Evolutionary conservation across 352 stramenopile species (phyloP), one percentile per base, ranked within the genome.

Genomic region (Lagenidium giganteum): DNA sequence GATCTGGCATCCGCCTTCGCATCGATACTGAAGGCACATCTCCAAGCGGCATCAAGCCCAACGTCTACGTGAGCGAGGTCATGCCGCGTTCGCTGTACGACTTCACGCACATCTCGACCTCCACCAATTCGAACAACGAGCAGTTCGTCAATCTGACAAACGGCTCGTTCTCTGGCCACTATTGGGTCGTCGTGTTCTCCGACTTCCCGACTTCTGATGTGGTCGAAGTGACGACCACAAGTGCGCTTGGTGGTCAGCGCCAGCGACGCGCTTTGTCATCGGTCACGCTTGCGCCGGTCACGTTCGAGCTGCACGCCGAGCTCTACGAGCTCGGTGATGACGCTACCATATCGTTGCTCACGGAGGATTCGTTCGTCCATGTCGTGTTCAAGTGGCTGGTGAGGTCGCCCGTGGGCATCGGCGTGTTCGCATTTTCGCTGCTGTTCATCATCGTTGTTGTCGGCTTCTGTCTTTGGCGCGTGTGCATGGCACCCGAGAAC

Each of bases 121-220:
- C 35, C 3, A 47, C 43, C n/a, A 39, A 51, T 13, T 32, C 33
- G 8, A 47, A 23, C 13, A 56, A 47, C 24, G 31, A 46, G 7
- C 65, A 83, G 55, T 50, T 60, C 5, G 57, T 86, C 3, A 53
- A 69, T 25, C 37, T 86, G 27, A 45, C 60, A 4, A 72, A 57
- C 5, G 51, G 47, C 2, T 81, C 73, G 8, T 64, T 78, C 29
- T 61, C 72, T 3, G 73, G 70, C 2, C 61, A 72, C n/a, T 83
- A 78, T 41, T 86, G 68, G 68, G 68, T 83, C 14, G 60, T 78
- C 39, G 67, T 86, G 35, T 71, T 83, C 56, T 64, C 70, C 9
- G 51, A 80, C 13, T 73, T 74, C 31, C 57, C 63, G 13, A 47
- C 57, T 2, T 57, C 40, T 4, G 50, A 26, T 23, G 31, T 54